Percentiles rank a stretch among this genome's conserved stretches.
Conservation (phyloP, 2,329 filamentous ascomycete genomes). For the Penicillium oxalicum region DNA sequence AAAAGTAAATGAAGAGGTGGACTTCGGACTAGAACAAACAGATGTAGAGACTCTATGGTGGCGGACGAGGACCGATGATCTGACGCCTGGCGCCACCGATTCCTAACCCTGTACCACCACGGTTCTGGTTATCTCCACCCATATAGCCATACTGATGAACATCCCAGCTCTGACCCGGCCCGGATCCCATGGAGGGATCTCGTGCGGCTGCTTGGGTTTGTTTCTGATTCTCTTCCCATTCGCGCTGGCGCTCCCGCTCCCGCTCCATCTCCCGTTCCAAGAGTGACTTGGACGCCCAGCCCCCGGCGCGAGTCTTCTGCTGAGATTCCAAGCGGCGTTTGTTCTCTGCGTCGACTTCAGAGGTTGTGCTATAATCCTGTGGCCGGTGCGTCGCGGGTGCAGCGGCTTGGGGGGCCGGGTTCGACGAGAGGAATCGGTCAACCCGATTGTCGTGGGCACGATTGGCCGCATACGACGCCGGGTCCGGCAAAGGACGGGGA, state of each 20-base stretch:
- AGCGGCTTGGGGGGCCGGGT: constrained; percentile 44
- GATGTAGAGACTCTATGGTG: constrained; percentile 22
- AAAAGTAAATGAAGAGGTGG: no score
- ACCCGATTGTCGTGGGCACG: constrained; percentile 42
- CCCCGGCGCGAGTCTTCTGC: constrained; percentile 52
- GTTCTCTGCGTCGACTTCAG: constrained; percentile 53
- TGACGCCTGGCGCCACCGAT: constrained; percentile 54
- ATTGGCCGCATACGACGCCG: constrained; percentile 32
- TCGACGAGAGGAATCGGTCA: constrained; percentile 51
- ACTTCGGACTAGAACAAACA: constrained; percentile 1
- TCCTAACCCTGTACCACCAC: constrained; percentile 45
- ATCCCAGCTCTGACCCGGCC: constrained; percentile 51
- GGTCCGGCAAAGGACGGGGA: constrained; percentile 45
- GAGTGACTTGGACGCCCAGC: constrained; percentile 58
- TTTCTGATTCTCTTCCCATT: constrained; percentile 59
- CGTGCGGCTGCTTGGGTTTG: constrained; percentile 42
- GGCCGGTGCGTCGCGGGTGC: constrained; percentile 37
- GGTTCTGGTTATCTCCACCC: constrained; percentile 58
- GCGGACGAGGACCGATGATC: constrained; percentile 57
- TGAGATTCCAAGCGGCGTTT: constrained; percentile 51
- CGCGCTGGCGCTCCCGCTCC: constrained; percentile 57
- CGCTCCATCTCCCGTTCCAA: constrained; percentile 63
- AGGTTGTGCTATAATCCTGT: constrained; percentile 46
- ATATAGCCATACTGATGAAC: constrained; percentile 60
- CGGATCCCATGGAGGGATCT: constrained; percentile 42